Conservation (phyloP, 2,329 filamentous ascomycete genomes). For the Trichophyton rubrum region DNA sequence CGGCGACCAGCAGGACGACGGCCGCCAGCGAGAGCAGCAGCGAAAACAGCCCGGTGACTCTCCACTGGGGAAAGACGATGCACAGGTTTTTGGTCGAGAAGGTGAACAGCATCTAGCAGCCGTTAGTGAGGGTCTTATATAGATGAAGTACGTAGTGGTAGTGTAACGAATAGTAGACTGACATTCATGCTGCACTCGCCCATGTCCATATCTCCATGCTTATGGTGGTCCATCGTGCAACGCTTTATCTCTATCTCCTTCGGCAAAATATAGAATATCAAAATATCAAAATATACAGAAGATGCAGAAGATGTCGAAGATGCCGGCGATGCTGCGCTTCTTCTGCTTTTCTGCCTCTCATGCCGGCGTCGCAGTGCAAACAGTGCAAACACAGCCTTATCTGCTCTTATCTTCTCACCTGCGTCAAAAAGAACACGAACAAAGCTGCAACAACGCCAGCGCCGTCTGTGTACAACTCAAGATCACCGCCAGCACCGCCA, state of each 20-base stretch:
- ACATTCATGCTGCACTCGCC: constrained; percentile 86
- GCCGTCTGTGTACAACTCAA: neutral
- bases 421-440: too few species aligned
- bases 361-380: too few species aligned
- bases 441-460: too few species aligned
- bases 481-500: neutral
- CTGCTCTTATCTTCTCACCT: too few species aligned
- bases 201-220: constrained; percentile 47
- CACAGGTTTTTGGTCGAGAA: constrained; percentile 91
- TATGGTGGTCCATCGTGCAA: constrained; percentile 35
- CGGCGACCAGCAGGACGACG: constrained; percentile 72
- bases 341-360: too few species aligned
- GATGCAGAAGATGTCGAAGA: too few species aligned
- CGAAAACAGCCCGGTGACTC: constrained; percentile 58
- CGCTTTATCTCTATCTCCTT: too few species aligned
- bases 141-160: too few species aligned
- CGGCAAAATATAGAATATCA: too few species aligned
- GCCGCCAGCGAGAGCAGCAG: constrained; percentile 72
- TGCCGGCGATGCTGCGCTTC: too few species aligned
- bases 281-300: too few species aligned
- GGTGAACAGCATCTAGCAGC: constrained; percentile 81
- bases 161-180: constrained; percentile 22
- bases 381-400: too few species aligned
- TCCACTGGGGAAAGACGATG: constrained; percentile 91
- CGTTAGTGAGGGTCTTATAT: neutral